Percentiles rank a stretch among this genome's conserved stretches.
phyloP scores from a whole-genome alignment of 2,329 filamentous ascomycete species.

The Trichoderma polysporum region DNA sequence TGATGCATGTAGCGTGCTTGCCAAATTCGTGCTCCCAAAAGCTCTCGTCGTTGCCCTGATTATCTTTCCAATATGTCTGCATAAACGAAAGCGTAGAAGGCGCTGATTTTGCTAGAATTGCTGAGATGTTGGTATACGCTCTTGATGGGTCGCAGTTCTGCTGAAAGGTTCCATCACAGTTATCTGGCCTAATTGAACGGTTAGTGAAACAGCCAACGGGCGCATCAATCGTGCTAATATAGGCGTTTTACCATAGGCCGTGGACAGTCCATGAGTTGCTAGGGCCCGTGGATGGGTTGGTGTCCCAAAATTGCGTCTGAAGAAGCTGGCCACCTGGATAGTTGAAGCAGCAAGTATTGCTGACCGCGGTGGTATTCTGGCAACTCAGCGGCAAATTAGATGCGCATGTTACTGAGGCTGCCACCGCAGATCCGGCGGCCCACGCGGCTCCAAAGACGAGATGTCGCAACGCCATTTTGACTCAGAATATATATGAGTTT shows the following conservation, averaged over 20 bases:
- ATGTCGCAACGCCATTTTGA: constrained; percentile 1
- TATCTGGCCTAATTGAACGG: constrained; percentile 44
- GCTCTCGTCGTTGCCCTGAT: constrained; percentile 59
- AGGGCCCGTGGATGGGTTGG: constrained; percentile 62
- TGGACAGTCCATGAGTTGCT: constrained; percentile 70
- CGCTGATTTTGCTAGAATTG: constrained; percentile 59
- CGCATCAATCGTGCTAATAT: background rate
- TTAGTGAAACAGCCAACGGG: background rate
- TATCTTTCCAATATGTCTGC: constrained; percentile 70
- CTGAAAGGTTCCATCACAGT: constrained; percentile 69
- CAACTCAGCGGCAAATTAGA: constrained; percentile 53
- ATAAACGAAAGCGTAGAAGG: constrained; percentile 61
- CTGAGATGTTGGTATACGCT: constrained; percentile 63
- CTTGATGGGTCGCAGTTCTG: constrained; percentile 62
- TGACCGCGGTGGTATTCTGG: constrained; percentile 57
- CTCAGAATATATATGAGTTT: background rate
- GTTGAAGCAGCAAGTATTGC: constrained; percentile 70
- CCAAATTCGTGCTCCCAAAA: constrained; percentile 76
- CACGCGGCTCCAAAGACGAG: background rate
- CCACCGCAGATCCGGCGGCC: background rate
- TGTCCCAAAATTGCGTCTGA: constrained; percentile 77
- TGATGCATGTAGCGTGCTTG: constrained; percentile 71
- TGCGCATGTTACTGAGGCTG: background rate
- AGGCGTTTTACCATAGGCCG: constrained; percentile 55
- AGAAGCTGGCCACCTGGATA: constrained; percentile 67